Evolutionary conservation across 352 stramenopile genomes (phyloP), one percentile per base, ranked within the genome.

Genomic region (Pythium rhizo-oryzae): DNA sequence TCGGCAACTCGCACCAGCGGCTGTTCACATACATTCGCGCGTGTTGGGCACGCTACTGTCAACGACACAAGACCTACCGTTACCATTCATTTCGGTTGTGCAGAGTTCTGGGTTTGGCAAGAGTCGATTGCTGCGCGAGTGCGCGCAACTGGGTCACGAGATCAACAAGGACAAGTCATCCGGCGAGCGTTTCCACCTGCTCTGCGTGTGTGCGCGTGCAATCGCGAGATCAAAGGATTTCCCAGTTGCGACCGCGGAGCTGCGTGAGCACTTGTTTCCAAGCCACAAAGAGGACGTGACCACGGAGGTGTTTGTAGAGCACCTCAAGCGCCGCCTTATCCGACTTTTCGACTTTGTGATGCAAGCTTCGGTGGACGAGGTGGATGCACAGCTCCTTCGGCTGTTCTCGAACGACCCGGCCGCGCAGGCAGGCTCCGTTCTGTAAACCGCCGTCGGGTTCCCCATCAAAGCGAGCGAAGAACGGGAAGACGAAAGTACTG

Each of bases 321-420:
- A 24, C 2, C 19, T 53, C 18, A 33, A 19, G 19, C 9, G 8
- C 0, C 19, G n/a, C 5, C 46, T 53, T 25, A 21, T 53, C 46
- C 15, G 1, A 21, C 46, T 53, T 6, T 53, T 53, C 28, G 46
- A 53, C 46, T 53, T 53, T 53, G 46, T 53, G 19, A 53, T 30
- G 46, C 46, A 53, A 53, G 18, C 46, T 9, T 23, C 46, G 18
- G 19, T 21, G 9, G 19, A 30, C 46, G 21, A 24, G 28, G 23
- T 53, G 19, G 46, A 15, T 21, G 46, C 24, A 9, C 2, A 30
- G n/a, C 46, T 53, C n/a, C 28, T 33, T 11, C 46, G n/a, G 18
- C 46, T 53, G 19, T 53, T 53, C 23, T 33, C 46, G 7, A 53
- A 23, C 15, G 18, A 53, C 19, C 19, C 19, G 12, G 46, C 46